Percentiles rank a stretch among this genome's conserved stretches.
These are phyloP conservation scores for Aquilaria malaccensis DNA, from an alignment of 345 rosid genomes.

Conservation along the genomic window DNA sequence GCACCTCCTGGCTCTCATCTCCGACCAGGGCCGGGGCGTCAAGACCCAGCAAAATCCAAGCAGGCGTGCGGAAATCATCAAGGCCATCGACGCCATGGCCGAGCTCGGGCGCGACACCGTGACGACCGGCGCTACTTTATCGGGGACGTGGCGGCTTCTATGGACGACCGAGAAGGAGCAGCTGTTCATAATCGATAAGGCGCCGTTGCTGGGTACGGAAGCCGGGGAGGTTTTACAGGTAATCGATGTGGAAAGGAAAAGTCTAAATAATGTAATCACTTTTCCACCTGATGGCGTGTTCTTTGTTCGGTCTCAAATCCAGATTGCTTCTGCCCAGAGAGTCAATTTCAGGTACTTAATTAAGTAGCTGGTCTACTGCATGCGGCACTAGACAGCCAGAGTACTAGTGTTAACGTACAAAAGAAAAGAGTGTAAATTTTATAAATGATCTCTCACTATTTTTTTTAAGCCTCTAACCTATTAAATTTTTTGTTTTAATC, in stretches of 20 bases:
- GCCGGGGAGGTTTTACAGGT: constrained; percentile 91
- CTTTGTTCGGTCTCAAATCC: constrained; percentile 71
- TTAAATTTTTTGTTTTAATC: not conserved
- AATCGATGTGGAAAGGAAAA: constrained; percentile 54
- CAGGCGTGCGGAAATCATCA: constrained; percentile 48
- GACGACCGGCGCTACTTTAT: constrained; percentile 60
- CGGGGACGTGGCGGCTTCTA: constrained; percentile 80
- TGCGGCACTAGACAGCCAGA: no score
- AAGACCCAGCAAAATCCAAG: constrained; percentile 56
- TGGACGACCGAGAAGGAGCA: constrained; percentile 99
- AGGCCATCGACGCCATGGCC: constrained; percentile 62
- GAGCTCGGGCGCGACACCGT: constrained; percentile 38
- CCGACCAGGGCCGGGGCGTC: constrained; percentile 82
- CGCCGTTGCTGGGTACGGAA: constrained; percentile 58
- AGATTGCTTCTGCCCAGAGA: constrained; percentile 69
- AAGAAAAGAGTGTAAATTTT: no score
- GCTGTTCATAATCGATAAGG: constrained; percentile 81
- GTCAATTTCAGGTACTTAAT: constrained; percentile 63
- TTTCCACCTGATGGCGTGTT: constrained; percentile 91
- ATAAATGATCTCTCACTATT: not conserved
- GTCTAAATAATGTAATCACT: constrained; percentile 74
- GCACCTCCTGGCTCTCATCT: constrained; percentile 57
- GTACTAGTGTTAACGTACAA: no score
- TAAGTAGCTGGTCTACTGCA: not conserved
- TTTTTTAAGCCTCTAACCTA: not conserved